These are phyloP conservation scores for Penicillium odoratum DNA, from an alignment of 495 filamentous ascomycete genomes.

Conservation along the genomic window DNA sequence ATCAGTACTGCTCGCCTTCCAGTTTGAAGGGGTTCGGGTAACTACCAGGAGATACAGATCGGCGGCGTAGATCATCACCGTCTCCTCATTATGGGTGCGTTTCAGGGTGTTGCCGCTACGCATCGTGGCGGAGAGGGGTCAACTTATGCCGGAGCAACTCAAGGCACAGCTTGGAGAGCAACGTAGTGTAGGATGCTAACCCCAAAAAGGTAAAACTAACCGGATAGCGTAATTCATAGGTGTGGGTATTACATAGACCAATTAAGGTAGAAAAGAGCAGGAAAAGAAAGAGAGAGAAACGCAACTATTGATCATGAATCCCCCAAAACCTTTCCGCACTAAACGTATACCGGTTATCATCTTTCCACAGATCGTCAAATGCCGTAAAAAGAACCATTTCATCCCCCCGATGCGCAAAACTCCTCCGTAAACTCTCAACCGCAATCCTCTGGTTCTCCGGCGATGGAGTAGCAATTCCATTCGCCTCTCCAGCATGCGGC, in stretches of 20 bases:
- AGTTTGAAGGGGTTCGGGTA: not conserved
- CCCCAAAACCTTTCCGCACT: constrained; percentile 76
- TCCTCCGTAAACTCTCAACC: constrained; percentile 57
- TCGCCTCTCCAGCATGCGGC: constrained; percentile 64
- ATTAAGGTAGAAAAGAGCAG: not conserved
- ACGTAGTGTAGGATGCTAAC: no score
- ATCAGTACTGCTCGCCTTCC: not conserved
- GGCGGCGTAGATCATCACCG: not conserved
- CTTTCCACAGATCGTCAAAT: constrained; percentile 79
- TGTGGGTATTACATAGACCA: no score
- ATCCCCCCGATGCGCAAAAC: constrained; percentile 44
- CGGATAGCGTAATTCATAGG: no score
- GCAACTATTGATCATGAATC: constrained; percentile 35
- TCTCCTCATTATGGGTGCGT: not conserved
- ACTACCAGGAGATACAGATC: constrained; percentile 1
- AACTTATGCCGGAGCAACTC: no score
- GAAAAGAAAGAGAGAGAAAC: constrained; percentile 1
- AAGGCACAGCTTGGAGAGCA: no score
- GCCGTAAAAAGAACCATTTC: constrained; percentile 70
- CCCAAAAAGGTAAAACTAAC: no score
- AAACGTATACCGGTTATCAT: constrained; percentile 61
- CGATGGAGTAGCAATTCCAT: constrained; percentile 64
- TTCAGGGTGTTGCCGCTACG: not conserved
- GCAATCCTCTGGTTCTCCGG: constrained; percentile 62
- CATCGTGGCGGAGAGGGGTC: no score